phyloP scores from a whole-genome alignment of 805 yeast species.

The Kluyveromyces dobzhanskii region DNA sequence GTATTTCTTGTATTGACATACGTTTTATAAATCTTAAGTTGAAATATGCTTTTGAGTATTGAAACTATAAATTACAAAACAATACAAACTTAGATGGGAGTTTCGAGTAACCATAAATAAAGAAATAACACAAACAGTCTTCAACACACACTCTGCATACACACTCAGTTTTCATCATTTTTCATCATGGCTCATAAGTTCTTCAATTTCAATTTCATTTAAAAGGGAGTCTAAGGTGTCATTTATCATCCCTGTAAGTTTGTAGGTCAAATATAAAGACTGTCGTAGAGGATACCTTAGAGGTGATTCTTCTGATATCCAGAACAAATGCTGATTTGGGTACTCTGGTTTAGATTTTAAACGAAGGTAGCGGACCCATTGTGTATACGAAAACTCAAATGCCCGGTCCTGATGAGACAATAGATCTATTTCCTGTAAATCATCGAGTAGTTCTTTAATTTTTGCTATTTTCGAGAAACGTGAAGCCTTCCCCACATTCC shows the following conservation, averaged over 20 bases:
- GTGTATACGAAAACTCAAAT: constrained; percentile 14
- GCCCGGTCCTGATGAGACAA: constrained; percentile 13
- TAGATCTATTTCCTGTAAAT: constrained; percentile 16
- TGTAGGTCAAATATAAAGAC: constrained; percentile 48
- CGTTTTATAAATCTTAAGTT: too few species aligned
- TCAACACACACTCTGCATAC: too few species aligned
- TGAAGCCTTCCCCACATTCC: background rate
- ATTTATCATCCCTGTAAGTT: constrained; percentile 26
- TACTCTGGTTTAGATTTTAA: constrained; percentile 10
- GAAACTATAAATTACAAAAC: too few species aligned
- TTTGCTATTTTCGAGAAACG: background rate
- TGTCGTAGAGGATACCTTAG: constrained; percentile 61
- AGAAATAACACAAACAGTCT: too few species aligned
- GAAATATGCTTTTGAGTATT: too few species aligned
- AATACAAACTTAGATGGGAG: too few species aligned
- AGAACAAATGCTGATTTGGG: constrained; percentile 26
- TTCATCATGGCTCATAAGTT: too few species aligned
- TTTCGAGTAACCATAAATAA: too few species aligned
- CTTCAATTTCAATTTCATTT: too few species aligned
- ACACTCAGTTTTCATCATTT: too few species aligned
- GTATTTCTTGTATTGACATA: too few species aligned
- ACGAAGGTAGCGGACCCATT: constrained; percentile 19
- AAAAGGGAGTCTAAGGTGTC: constrained; percentile 4
- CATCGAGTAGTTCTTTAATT: constrained; percentile 1
- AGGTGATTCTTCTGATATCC: constrained; percentile 66